phyloP scores from a whole-genome alignment of 2,329 filamentous ascomycete species.

The Elsinoe perseae region DNA sequence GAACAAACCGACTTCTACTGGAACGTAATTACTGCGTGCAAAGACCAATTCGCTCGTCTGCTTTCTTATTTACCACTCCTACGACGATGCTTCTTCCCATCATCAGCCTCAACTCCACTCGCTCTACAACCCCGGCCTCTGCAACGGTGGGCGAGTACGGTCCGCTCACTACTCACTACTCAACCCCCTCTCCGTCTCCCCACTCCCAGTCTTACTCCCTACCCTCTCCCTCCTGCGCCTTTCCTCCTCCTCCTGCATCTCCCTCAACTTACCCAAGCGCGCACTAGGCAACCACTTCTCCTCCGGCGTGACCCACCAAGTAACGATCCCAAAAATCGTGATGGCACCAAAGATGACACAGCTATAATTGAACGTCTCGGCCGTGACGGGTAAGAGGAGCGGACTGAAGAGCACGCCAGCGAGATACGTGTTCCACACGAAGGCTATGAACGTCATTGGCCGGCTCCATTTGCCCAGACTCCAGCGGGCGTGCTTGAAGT shows the following conservation, averaged over 20 bases:
- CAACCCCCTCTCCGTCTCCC: background rate
- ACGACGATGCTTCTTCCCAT: background rate
- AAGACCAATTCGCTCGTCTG: background rate
- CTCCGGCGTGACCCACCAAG: conserved; percentile 32
- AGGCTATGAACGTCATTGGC: conserved; percentile 30
- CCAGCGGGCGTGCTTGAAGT: conserved; percentile 32
- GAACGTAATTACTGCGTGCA: background rate
- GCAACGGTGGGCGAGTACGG: no score
- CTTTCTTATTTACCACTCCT: background rate
- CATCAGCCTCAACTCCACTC: background rate
- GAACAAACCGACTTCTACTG: conserved; percentile 4
- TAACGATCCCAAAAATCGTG: conserved; percentile 32
- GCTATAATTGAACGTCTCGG: conserved; percentile 30
- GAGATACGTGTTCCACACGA: conserved; percentile 35
- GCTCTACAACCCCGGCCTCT: background rate
- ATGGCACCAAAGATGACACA: conserved; percentile 35
- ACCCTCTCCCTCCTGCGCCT: conserved; percentile 1
- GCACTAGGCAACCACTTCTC: conserved; percentile 31
- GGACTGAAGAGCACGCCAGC: conserved; percentile 34
- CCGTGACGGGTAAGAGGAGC: conserved; percentile 31
- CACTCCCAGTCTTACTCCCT: background rate
- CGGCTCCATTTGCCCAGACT: conserved; percentile 32
- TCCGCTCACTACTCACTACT: conserved; percentile 2
- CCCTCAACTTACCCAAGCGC: conserved; percentile 27
- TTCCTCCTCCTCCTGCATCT: conserved; percentile 24